Percentiles rank a stretch among this genome's conserved stretches.
Evolutionary conservation across 108 stramenopile species (phyloP).

Genomic region (Skeletonema marinoi): DNA sequence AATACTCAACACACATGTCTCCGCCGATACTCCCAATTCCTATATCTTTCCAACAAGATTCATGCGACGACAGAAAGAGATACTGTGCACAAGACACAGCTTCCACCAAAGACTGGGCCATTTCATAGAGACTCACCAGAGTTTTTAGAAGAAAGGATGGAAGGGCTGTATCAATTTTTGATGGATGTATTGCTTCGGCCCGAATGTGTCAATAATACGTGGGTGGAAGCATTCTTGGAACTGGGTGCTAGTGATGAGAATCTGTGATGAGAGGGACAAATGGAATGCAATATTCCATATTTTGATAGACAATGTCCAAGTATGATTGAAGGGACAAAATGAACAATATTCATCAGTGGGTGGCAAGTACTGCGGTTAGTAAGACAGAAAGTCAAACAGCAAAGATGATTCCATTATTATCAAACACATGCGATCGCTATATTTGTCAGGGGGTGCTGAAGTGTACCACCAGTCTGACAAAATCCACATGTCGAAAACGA

Average conservation of each 20-base stretch:
- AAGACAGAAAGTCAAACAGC: too few relatives aligned
- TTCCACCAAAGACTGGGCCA: conserved; percentile 28
- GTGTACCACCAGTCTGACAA: too few relatives aligned
- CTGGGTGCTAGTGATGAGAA: conserved; percentile 4
- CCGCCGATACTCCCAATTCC: conserved; percentile 40
- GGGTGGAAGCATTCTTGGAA: conserved; percentile 24
- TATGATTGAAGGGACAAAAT: too few relatives aligned
- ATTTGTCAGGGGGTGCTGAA: too few relatives aligned
- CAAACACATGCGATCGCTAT: too few relatives aligned
- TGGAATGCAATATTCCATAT: neutral
- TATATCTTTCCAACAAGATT: conserved; percentile 16
- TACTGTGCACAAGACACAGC: neutral
- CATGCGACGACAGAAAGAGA: conserved; percentile 7
- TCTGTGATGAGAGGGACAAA: neutral
- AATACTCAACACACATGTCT: conserved; percentile 6
- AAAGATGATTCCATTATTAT: too few relatives aligned
- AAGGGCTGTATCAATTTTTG: conserved; percentile 24
- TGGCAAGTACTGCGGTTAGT: too few relatives aligned
- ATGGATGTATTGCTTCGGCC: conserved; percentile 11
- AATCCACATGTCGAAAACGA: too few relatives aligned
- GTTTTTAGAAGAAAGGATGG: conserved; percentile 35
- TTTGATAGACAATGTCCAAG: too few relatives aligned
- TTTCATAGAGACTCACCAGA: conserved; percentile 18
- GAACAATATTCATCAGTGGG: too few relatives aligned
- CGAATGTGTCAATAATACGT: conserved; percentile 20